Evolutionary conservation across 371 early-diverging fungal species (phyloP), one percentile per base, ranked within the genome.

Genomic region (Circinella minor): DNA sequence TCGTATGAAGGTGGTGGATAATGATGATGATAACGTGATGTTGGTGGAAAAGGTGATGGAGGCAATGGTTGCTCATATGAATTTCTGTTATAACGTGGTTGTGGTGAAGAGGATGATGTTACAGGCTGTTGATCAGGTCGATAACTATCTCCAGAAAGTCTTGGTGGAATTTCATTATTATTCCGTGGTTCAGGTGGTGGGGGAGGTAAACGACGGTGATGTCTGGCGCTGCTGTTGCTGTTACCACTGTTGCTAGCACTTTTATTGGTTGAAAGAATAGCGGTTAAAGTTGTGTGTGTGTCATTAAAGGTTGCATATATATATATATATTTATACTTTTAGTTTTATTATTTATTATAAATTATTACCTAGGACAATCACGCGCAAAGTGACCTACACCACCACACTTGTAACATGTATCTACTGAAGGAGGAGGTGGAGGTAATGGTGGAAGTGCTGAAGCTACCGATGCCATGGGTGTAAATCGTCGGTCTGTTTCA

Each of bases 371-470:
- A 20, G 57, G 57, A n/a, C 57, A 57, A 57, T 57, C 57, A 34
- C 57, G 57, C 18, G 57, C 57, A 57, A 57, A 27, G 34, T 57
- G 57, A 34, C 57, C 57, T 3, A 57, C 36, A 7, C 57, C 36
- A n/a, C 57, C 57, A 34, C 57, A 57, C 57, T 57, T 57, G 57
- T 27, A 57, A 34, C 57, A 57, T 18, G 57, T 57, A 20, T 55
- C 55, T 20, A n/a, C 17, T 55, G 18, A 8, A n/a, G 55, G n/a
- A 34, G 57, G 27, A 6, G 57, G 34, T 57, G 57, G 27, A 34
- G 57, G 27, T 10, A 13, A 9, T 27, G 57, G 34, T n/a, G 57
- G 34, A 27, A n/a, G 57, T 10, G 57, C 10, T 57, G 57, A 27
- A 37, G 57, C 10, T 43, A 43, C 6, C 6, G 11, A 6, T 43